Percentiles rank a stretch among this genome's conserved stretches.
Evolutionary conservation across 208 protist species (phyloP).

Genomic region (Leishmania amazonensis): DNA sequence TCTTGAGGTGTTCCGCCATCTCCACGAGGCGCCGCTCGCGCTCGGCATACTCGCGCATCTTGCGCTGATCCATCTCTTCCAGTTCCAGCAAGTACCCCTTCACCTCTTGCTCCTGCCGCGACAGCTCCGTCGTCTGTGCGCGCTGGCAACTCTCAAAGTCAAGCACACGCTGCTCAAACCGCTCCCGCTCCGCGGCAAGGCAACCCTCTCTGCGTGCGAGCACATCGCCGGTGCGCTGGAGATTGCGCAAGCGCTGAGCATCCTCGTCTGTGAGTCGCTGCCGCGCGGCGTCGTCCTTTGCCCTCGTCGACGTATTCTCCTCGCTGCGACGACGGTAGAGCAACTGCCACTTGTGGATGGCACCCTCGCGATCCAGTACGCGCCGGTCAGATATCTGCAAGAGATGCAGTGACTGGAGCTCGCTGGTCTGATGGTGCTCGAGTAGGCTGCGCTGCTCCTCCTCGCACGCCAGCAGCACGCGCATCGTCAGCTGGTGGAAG

Average conservation of each 20-base stretch:
- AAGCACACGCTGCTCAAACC: constrained; percentile 41
- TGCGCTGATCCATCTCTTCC: constrained; percentile 53
- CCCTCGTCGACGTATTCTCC: constrained; percentile 3
- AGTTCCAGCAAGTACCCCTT: constrained; percentile 56
- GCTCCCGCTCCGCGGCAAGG: constrained; percentile 37
- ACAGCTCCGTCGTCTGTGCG: constrained; percentile 27
- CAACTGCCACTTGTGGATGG: constrained; percentile 39
- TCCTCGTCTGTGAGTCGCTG: constrained; percentile 24
- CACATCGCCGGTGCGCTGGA: constrained; percentile 24
- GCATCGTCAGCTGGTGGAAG: constrained; percentile 6
- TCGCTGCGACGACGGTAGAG: constrained; percentile 37
- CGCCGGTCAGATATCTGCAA: constrained; percentile 39
- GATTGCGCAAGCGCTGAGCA: constrained; percentile 24
- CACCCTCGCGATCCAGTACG: constrained; percentile 29
- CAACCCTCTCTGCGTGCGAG: constrained; percentile 36
- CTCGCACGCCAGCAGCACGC: constrained; percentile 36
- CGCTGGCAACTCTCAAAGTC: constrained; percentile 42
- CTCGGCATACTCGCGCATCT: constrained; percentile 38
- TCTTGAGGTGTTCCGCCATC: constrained; percentile 36
- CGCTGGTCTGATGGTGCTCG: constrained; percentile 40
- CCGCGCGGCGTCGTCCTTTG: constrained; percentile 5
- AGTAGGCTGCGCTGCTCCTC: constrained; percentile 46
- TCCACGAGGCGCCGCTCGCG: constrained; percentile 43
- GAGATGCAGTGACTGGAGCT: constrained; percentile 28
- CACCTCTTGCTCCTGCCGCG: constrained; percentile 46